Percentiles rank a stretch among this genome's conserved stretches.
Conservation (phyloP, 495 filamentous ascomycete genomes). For the Podospora tetraspora region DNA sequence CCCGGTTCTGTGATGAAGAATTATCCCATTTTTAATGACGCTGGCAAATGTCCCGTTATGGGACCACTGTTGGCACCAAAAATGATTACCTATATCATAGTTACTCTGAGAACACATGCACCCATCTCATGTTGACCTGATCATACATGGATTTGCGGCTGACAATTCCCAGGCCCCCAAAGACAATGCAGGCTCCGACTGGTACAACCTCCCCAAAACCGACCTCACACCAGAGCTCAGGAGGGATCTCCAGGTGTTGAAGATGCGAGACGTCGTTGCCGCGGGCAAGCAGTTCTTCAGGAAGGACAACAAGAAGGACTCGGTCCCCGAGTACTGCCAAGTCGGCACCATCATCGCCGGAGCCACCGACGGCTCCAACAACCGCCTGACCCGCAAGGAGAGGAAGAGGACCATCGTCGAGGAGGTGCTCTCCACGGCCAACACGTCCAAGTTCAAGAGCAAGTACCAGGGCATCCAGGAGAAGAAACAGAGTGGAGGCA, state of each 20-base stretch:
- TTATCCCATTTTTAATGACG: conserved; percentile 39
- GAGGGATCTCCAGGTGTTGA: conserved; percentile 77
- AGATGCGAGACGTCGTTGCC: conserved; percentile 84
- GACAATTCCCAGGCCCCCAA: conserved; percentile 35
- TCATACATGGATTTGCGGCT: conserved; percentile 14
- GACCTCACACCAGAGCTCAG: conserved; percentile 78
- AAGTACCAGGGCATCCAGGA: conserved; percentile 34
- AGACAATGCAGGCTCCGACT: conserved; percentile 55
- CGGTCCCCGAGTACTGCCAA: conserved; percentile 74
- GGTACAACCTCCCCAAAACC: conserved; percentile 83
- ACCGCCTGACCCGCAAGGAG: conserved; percentile 76
- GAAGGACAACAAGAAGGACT: conserved; percentile 58
- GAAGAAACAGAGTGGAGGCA: conserved; percentile 28
- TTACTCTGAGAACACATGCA: conserved; percentile 85
- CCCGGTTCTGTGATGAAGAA: conserved; percentile 34
- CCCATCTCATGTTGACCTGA: not conserved
- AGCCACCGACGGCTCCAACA: conserved; percentile 78
- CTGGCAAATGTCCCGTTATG: conserved; percentile 42
- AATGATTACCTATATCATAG: conserved; percentile 87
- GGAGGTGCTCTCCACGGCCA: conserved; percentile 66
- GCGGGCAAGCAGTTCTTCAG: conserved; percentile 83
- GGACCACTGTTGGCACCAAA: conserved; percentile 35
- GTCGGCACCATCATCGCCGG: conserved; percentile 87
- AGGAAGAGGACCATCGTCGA: conserved; percentile 87
- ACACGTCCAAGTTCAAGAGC: conserved; percentile 32